Evolutionary conservation across 331 rosid species (phyloP).

Genomic region (Rosa hybrid): DNA sequence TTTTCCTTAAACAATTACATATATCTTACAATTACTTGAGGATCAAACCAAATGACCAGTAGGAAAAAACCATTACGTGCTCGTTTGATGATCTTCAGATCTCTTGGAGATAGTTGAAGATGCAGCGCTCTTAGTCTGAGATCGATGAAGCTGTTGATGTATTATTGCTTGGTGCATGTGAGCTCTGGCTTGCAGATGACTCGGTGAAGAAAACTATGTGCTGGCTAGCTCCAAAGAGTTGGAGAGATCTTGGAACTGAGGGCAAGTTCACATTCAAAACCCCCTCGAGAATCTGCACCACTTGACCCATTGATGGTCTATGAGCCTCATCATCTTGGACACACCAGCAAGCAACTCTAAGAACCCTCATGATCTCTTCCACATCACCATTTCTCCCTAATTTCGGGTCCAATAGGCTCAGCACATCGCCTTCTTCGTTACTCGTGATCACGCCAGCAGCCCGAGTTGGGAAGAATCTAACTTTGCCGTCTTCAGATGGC

Average conservation of each 20-base stretch:
- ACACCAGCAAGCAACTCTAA: conserved; percentile 82
- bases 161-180: conserved; percentile 40
- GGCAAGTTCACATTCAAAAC: conserved; percentile 54
- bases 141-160: conserved; percentile 33
- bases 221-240: conserved; percentile 45
- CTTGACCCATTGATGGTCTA: conserved; percentile 76
- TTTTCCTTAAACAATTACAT: neutral
- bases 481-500: conserved; percentile 51
- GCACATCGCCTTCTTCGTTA: conserved; percentile 39
- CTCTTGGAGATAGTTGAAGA: conserved; percentile 5
- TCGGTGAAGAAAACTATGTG: conserved; percentile 60
- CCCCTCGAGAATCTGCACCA: conserved; percentile 75
- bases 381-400: conserved; percentile 50
- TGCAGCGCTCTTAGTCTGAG: conserved; percentile 23
- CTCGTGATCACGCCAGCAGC: conserved; percentile 23
- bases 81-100: neutral
- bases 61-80: neutral
- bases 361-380: conserved; percentile 45
- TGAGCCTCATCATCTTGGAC: conserved; percentile 72
- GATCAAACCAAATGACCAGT: neutral
- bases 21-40: neutral
- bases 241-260: conserved; percentile 65
- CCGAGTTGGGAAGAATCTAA: conserved; percentile 56
- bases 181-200: conserved; percentile 57
- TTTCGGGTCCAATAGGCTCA: conserved; percentile 50